Percentiles rank a stretch among this genome's conserved stretches.
Conservation (phyloP, 2,329 filamentous ascomycete genomes). For the Nothomitra cinnamomea region DNA sequence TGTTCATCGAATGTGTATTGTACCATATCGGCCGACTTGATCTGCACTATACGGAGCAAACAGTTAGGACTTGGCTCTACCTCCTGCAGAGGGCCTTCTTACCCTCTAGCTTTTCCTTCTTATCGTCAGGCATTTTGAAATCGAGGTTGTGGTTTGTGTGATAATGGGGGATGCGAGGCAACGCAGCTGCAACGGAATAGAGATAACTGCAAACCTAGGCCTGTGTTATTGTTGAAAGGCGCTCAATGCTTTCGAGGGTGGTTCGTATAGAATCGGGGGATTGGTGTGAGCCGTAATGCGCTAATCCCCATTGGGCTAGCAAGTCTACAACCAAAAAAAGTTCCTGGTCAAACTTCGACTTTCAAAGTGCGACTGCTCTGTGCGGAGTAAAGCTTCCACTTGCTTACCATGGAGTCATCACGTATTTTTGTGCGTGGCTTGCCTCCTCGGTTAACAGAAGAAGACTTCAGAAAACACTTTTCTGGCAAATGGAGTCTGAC, state of each 20-base stretch:
- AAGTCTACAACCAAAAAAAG: not conserved
- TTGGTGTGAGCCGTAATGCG: too few relatives aligned
- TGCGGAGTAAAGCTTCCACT: not conserved
- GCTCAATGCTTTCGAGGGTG: too few relatives aligned
- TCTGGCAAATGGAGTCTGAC: conserved; percentile 61
- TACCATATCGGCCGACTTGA: conserved; percentile 99
- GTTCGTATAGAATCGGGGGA: too few relatives aligned
- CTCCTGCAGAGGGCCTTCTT: conserved; percentile 15
- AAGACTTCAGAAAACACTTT: conserved; percentile 81
- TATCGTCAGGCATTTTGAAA: conserved; percentile 28
- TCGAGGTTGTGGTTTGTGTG: conserved; percentile 6
- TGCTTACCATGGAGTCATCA: conserved; percentile 48
- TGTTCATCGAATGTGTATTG: not conserved
- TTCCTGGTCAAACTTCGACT: not conserved
- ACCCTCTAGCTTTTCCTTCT: conserved; percentile 66
- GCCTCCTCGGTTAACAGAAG: conserved; percentile 69
- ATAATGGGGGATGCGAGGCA: not conserved
- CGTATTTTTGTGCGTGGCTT: conserved; percentile 57
- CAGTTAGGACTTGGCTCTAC: conserved; percentile 2
- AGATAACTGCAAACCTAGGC: too few relatives aligned
- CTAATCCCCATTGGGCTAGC: not conserved
- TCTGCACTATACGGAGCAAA: conserved; percentile 49
- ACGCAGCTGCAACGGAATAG: not conserved
- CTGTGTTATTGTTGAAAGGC: too few relatives aligned
- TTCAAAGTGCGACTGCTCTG: not conserved